Percentiles rank a stretch among this genome's conserved stretches.
Evolutionary conservation across 352 stramenopile species (phyloP).

Genomic region (Phytophthora tubulina): DNA sequence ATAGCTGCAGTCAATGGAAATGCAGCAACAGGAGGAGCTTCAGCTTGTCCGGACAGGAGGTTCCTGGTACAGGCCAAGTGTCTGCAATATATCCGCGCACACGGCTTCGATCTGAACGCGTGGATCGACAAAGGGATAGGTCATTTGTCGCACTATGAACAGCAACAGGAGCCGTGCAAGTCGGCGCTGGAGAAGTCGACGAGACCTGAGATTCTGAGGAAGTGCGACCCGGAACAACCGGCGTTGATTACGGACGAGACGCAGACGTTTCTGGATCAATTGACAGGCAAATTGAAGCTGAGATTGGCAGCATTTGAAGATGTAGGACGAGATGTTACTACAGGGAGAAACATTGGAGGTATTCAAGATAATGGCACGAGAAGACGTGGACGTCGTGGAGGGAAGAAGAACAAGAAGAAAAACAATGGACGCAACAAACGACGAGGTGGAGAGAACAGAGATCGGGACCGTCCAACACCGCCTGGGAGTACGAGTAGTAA

Average conservation of each 20-base stretch:
- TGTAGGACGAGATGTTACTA: constrained; percentile 7
- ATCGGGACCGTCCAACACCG: constrained; percentile 20
- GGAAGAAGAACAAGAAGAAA: constrained; percentile 53
- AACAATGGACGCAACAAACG: constrained; percentile 38
- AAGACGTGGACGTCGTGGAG: constrained; percentile 34
- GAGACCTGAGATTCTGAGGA: constrained; percentile 48
- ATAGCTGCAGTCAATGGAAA: not conserved
- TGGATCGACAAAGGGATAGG: constrained; percentile 82
- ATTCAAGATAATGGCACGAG: constrained; percentile 32
- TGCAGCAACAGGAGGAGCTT: constrained; percentile 2
- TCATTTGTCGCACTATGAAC: constrained; percentile 74
- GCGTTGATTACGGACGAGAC: constrained; percentile 55
- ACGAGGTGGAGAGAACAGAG: constrained; percentile 16
- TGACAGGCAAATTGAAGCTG: constrained; percentile 41
- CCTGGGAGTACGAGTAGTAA: constrained; percentile 31
- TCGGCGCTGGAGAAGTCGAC: constrained; percentile 37
- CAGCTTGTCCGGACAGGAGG: constrained; percentile 53
- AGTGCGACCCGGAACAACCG: constrained; percentile 45
- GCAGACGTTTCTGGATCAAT: constrained; percentile 50
- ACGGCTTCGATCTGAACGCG: constrained; percentile 82
- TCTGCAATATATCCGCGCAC: constrained; percentile 76
- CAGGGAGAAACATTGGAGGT: not conserved
- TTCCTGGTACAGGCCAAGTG: constrained; percentile 82
- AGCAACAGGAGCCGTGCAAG: constrained; percentile 47
- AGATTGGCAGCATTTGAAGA: constrained; percentile 37